These are phyloP conservation scores for Apiospora saccharicola DNA, from an alignment of 2,329 filamentous ascomycete genomes.

Conservation along the genomic window DNA sequence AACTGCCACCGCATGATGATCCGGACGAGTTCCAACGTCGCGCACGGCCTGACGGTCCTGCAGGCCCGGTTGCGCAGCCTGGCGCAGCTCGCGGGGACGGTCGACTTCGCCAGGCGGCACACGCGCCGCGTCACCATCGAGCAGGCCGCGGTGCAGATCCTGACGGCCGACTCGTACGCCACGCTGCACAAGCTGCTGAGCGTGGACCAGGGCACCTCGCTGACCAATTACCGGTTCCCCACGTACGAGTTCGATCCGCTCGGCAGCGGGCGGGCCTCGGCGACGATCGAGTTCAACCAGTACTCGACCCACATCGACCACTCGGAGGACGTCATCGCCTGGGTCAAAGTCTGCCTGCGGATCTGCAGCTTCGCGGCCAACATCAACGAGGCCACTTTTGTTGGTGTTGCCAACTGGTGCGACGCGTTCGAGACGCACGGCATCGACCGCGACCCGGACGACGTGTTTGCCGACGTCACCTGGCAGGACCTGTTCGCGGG, in stretches of 20 bases:
- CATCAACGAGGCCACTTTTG: fast-evolving
- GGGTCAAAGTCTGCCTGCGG: background rate
- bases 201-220: background rate
- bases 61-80: background rate
- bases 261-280: background rate
- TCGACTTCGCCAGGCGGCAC: background rate
- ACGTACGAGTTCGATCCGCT: background rate
- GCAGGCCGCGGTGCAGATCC: background rate
- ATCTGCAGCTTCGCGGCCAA: background rate
- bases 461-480: too few species aligned
- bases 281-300: background rate
- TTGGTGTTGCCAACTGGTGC: background rate
- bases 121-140: background rate
- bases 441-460: too few species aligned
- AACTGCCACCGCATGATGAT: background rate
- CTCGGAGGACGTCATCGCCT: background rate
- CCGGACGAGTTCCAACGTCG: background rate
- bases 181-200: background rate
- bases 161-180: background rate
- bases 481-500: background rate
- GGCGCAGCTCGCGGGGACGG: background rate
- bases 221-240: background rate
- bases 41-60: background rate
- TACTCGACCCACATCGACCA: background rate
- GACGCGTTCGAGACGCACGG: background rate